Evolutionary conservation across 2,329 filamentous ascomycete species (phyloP).

Genomic region (Zymoseptoria ardabiliae): DNA sequence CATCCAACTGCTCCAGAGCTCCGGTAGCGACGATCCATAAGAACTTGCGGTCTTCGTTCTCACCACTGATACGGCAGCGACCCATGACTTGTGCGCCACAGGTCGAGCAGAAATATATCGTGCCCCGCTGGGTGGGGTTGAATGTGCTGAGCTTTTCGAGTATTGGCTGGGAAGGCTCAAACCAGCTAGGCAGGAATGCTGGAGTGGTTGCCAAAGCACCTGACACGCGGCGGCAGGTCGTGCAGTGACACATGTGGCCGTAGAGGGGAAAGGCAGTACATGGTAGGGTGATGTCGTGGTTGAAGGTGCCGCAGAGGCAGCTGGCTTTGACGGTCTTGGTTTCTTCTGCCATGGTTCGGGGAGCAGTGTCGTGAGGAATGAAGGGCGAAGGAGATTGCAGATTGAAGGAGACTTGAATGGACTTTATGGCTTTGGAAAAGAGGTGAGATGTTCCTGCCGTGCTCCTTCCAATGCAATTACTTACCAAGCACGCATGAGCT

Average conservation of each 20-base stretch:
- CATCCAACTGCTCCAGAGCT: conserved; percentile 27
- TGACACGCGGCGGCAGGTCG: conserved; percentile 42
- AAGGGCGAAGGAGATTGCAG: neutral
- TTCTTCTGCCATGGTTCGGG: conserved; percentile 10
- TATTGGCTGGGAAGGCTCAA: conserved; percentile 20
- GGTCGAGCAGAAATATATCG: conserved; percentile 43
- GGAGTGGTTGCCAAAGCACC: conserved; percentile 42
- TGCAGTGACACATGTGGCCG: conserved; percentile 46
- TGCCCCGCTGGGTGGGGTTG: conserved; percentile 35
- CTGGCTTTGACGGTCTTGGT: conserved; percentile 17
- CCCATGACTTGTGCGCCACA: conserved; percentile 41
- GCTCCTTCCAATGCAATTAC: no score
- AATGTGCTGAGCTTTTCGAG: conserved; percentile 37
- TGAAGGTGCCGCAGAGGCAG: conserved; percentile 34
- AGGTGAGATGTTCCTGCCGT: no score
- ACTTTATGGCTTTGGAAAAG: no score
- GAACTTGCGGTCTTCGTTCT: conserved; percentile 13
- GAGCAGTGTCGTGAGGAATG: neutral
- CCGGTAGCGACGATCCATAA: conserved; percentile 27
- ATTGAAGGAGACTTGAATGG: neutral
- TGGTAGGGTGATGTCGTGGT: conserved; percentile 30
- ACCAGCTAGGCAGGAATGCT: conserved; percentile 33
- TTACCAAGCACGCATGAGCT: no score
- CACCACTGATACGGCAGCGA: conserved; percentile 12
- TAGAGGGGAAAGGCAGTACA: conserved; percentile 31